These are phyloP conservation scores for Anacardium occidentale DNA, from an alignment of 345 rosid genomes.

Conservation along the genomic window DNA sequence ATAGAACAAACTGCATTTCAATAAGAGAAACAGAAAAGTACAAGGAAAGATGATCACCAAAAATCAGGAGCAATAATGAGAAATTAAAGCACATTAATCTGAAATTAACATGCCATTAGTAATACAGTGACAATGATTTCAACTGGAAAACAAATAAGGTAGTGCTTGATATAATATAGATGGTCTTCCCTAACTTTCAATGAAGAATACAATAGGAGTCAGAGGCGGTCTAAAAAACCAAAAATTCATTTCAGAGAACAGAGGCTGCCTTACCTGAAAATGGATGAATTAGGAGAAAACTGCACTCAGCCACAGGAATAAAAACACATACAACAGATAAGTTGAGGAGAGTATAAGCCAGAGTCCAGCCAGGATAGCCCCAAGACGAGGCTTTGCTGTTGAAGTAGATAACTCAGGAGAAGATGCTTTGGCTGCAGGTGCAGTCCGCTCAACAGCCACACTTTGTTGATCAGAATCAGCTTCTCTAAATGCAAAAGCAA, in stretches of 20 bases:
- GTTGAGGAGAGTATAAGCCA: constrained; percentile 71
- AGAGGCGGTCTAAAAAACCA: neutral
- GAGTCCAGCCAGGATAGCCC: constrained; percentile 80
- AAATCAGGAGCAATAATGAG: neutral
- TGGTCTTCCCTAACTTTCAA: neutral
- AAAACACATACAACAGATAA: constrained; percentile 69
- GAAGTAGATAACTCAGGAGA: constrained; percentile 53
- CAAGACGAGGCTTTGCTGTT: constrained; percentile 51
- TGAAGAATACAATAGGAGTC: neutral
- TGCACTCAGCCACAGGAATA: constrained; percentile 95
- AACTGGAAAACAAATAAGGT: neutral
- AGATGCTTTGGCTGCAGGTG: constrained; percentile 34
- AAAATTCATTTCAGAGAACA: constrained; percentile 3
- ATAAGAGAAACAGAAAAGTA: neutral
- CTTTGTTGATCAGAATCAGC: constrained; percentile 41
- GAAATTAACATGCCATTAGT: neutral
- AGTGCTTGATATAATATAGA: neutral
- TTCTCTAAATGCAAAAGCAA: constrained; percentile 42
- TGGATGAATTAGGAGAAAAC: constrained; percentile 93
- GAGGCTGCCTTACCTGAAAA: constrained; percentile 63
- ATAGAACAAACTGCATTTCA: neutral
- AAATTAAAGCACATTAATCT: constrained; percentile 1
- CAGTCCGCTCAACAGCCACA: constrained; percentile 35
- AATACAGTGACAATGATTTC: neutral
- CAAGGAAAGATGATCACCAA: neutral